Conservation (phyloP, 164 flowering plant genomes). For the Cinnamomum micranthum region DNA sequence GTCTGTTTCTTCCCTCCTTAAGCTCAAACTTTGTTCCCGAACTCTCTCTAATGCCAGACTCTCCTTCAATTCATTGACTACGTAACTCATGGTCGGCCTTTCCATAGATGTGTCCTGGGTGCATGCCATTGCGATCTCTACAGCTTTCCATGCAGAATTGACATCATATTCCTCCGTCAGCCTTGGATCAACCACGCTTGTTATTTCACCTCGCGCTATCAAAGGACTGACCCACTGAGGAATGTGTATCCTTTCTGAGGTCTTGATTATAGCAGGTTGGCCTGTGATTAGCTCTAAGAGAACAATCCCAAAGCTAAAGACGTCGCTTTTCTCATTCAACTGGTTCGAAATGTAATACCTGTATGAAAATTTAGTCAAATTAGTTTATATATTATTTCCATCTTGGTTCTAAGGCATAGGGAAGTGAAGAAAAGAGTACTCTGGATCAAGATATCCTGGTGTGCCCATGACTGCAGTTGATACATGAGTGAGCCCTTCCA, state of each 20-base stretch:
- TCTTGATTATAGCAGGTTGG: no score
- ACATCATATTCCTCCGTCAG: slow-evolving; percentile 18
- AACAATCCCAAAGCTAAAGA: no score
- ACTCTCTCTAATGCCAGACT: slow-evolving; percentile 25
- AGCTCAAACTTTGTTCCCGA: neutral
- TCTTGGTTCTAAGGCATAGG: neutral
- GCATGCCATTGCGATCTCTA: slow-evolving; percentile 46
- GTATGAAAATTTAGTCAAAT: neutral
- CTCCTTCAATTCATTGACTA: slow-evolving; percentile 12
- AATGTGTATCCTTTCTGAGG: no score
- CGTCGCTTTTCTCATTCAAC: no score
- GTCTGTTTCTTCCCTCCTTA: neutral
- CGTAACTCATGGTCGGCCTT: slow-evolving; percentile 40
- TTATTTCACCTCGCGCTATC: slow-evolving; percentile 34
- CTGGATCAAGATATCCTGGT: slow-evolving; percentile 57
- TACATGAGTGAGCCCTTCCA: slow-evolving; percentile 24
- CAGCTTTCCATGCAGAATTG: slow-evolving; percentile 39
- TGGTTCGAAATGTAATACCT: slow-evolving; percentile 27
- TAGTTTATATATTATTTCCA: no score
- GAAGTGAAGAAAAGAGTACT: slow-evolving; percentile 31
- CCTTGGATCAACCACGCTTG: slow-evolving; percentile 35
- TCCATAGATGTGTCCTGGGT: slow-evolving; percentile 11
- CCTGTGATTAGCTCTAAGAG: no score
- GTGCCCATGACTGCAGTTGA: slow-evolving; percentile 41
- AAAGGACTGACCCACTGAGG: slow-evolving; percentile 27